phyloP scores from a whole-genome alignment of 1,284 basidiomycete species.

The Apiotrichum porosum region DNA sequence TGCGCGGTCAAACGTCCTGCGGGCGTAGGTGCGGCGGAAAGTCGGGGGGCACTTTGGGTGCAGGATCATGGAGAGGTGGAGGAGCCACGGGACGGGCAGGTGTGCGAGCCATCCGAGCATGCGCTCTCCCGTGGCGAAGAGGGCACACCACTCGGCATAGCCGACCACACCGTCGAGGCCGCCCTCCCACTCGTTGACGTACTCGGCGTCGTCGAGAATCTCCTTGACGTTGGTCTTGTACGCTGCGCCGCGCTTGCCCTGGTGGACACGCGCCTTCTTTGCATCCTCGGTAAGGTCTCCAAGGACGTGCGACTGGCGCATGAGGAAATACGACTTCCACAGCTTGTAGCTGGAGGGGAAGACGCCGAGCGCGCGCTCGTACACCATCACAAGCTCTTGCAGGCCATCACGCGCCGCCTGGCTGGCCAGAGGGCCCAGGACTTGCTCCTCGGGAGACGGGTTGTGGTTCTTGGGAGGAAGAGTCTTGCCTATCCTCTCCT shows the following conservation, averaged over 20 bases:
- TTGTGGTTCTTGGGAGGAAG: slow-evolving; percentile 47
- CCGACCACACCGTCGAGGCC: slow-evolving; percentile 83
- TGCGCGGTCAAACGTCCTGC: slow-evolving; percentile 90
- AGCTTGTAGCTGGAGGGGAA: slow-evolving; percentile 89
- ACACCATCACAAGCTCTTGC: slow-evolving; percentile 80
- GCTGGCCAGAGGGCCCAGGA: slow-evolving; percentile 59
- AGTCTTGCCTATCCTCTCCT: slow-evolving; percentile 61
- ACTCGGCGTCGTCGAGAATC: slow-evolving; percentile 80
- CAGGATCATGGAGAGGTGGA: slow-evolving; percentile 83
- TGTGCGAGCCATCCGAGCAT: slow-evolving; percentile 84
- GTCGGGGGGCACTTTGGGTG: slow-evolving; percentile 84
- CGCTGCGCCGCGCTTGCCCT: slow-evolving; percentile 66
- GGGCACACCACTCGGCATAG: slow-evolving; percentile 88
- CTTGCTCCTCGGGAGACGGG: slow-evolving; percentile 34
- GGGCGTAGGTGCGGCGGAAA: slow-evolving; percentile 82
- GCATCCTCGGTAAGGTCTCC: slow-evolving; percentile 56
- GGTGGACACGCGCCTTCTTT: slow-evolving; percentile 48
- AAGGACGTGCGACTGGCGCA: slow-evolving; percentile 79
- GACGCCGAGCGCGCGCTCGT: slow-evolving; percentile 82
- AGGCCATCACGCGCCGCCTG: slow-evolving; percentile 67
- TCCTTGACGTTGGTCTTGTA: slow-evolving; percentile 82
- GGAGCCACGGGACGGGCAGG: slow-evolving; percentile 88
- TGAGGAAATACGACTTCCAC: slow-evolving; percentile 87
- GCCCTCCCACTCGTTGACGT: slow-evolving; percentile 77
- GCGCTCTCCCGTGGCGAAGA: slow-evolving; percentile 85